Percentiles rank a stretch among this genome's conserved stretches.
These are phyloP conservation scores for Chalciporus chontae DNA, from an alignment of 768 basidiomycete species.

Conservation along the genomic window DNA sequence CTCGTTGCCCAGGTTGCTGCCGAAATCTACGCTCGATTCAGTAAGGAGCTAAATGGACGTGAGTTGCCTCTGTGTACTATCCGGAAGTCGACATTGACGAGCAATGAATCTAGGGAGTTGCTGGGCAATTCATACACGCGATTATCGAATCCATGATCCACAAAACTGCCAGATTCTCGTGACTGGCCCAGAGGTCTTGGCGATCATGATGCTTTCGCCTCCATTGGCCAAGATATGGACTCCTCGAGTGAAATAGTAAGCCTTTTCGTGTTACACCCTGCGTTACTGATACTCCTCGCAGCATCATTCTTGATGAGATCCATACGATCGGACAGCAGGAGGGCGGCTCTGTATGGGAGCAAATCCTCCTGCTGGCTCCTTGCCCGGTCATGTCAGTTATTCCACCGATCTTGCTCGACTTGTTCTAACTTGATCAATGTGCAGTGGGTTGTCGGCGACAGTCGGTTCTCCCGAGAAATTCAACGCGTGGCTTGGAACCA, in stretches of 20 bases:
- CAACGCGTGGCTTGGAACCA: slow-evolving; percentile 59
- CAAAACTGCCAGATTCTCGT: slow-evolving; percentile 70
- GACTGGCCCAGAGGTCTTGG: slow-evolving; percentile 69
- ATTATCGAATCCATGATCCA: slow-evolving; percentile 58
- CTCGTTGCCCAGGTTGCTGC: slow-evolving; percentile 70
- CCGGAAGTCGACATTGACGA: background rate
- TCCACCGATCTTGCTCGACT: background rate
- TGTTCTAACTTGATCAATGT: background rate
- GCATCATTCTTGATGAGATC: slow-evolving; percentile 57
- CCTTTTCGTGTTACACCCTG: background rate
- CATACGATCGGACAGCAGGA: slow-evolving; percentile 71
- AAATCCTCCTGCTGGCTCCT: slow-evolving; percentile 65
- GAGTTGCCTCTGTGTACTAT: slow-evolving; percentile 16
- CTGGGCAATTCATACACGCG: slow-evolving; percentile 66
- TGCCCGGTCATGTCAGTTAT: slow-evolving; percentile 64
- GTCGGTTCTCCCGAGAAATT: slow-evolving; percentile 64
- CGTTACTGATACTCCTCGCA: slow-evolving; percentile 19
- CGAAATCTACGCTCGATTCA: slow-evolving; percentile 69
- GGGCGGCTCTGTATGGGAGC: slow-evolving; percentile 70
- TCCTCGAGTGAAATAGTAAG: slow-evolving; percentile 57
- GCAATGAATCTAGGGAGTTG: slow-evolving; percentile 41
- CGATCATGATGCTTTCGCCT: slow-evolving; percentile 68
- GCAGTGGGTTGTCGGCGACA: slow-evolving; percentile 68
- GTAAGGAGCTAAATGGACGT: slow-evolving; percentile 50
- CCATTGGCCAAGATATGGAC: slow-evolving; percentile 59